Conservation (phyloP, 2,329 filamentous ascomycete species). For the Ophiobolus disseminans region DNA sequence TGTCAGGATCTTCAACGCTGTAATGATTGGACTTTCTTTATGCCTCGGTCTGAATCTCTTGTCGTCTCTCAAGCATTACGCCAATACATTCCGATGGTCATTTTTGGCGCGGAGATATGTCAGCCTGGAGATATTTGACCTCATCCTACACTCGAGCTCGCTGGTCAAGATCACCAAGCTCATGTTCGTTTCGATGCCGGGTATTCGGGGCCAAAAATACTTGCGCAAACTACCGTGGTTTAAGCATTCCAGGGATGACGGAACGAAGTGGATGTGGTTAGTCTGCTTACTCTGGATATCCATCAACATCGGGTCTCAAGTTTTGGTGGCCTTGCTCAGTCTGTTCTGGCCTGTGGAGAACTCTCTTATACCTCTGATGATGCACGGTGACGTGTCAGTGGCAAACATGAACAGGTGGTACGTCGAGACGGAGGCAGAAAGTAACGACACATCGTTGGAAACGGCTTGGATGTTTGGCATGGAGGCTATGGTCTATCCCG, state of each 20-base stretch:
- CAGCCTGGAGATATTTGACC: constrained; percentile 43
- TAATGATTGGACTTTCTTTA: constrained; percentile 43
- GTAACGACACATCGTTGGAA: constrained; percentile 23
- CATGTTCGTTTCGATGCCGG: constrained; percentile 43
- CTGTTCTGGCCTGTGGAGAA: constrained; percentile 46
- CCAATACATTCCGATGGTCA: constrained; percentile 43
- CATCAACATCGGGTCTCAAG: constrained; percentile 43
- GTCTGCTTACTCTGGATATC: constrained; percentile 41
- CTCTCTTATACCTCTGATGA: constrained; percentile 35
- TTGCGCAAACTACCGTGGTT: constrained; percentile 37
- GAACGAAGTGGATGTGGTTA: constrained; percentile 42
- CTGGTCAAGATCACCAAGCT: constrained; percentile 43
- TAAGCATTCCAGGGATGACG: constrained; percentile 39
- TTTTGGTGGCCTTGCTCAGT: constrained; percentile 42
- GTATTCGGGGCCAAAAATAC: constrained; percentile 32
- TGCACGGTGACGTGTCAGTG: constrained; percentile 33
- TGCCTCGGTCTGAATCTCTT: constrained; percentile 46
- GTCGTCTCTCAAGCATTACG: constrained; percentile 43
- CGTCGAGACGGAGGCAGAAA: constrained; percentile 2
- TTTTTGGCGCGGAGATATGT: constrained; percentile 42
- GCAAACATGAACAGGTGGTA: constrained; percentile 38
- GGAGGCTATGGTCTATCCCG: constrained; percentile 34
- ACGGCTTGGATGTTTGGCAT: constrained; percentile 41
- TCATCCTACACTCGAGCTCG: constrained; percentile 41
- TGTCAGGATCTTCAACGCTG: constrained; percentile 42